Percentiles rank a stretch among this genome's conserved stretches.
phyloP scores from a whole-genome alignment of 495 filamentous ascomycete genomes.

The Darksidea phi region DNA sequence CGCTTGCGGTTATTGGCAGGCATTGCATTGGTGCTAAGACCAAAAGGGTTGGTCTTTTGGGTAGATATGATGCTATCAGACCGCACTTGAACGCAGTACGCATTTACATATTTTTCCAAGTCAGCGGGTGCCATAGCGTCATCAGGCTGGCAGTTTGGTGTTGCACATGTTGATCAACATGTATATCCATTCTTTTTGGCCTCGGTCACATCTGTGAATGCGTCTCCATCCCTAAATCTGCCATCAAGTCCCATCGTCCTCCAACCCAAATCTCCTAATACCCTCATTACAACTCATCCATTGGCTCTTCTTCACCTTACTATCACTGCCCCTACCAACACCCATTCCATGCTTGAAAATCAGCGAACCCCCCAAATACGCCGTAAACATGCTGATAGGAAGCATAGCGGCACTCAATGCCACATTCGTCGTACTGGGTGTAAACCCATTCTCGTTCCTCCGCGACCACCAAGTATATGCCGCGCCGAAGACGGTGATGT shows the following conservation, averaged over 20 bases:
- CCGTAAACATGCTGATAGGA: conserved; percentile 21
- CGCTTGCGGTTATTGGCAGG: no score
- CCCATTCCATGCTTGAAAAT: conserved; percentile 37
- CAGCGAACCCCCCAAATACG: conserved; percentile 30
- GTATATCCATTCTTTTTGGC: no score
- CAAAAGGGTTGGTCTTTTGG: no score
- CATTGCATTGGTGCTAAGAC: no score
- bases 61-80: no score
- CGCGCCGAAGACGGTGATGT: conserved; percentile 15
- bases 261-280: not conserved
- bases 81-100: no score
- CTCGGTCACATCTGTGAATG: conserved; percentile 12
- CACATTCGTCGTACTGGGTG: conserved; percentile 21
- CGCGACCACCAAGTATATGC: conserved; percentile 31
- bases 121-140: no score
- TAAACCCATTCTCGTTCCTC: conserved; percentile 14
- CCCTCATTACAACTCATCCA: not conserved
- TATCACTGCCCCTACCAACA: conserved; percentile 19
- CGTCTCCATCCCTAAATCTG: not conserved
- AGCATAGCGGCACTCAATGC: conserved; percentile 26
- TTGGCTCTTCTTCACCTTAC: conserved; percentile 27
- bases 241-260: not conserved
- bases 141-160: no score
- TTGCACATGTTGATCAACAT: no score
- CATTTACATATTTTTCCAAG: no score